Base-by-base conservation (phyloP, 2,329 filamentous ascomycete genomes). In the Fusarium multiceps region DNA sequence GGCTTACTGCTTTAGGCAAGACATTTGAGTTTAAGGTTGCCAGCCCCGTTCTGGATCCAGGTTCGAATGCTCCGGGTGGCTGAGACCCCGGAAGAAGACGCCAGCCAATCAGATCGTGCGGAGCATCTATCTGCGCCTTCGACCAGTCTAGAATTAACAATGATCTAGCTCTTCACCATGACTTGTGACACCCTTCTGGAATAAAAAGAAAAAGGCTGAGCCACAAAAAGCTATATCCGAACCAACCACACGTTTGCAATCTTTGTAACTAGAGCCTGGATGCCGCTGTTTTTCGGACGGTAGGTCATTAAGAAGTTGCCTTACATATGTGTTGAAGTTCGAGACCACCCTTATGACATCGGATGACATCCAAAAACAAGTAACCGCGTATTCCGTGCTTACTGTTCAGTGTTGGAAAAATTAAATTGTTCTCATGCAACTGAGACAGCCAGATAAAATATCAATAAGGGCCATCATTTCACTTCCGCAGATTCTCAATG, bases 51-150 rank as follows among this genome's bases (percentile, higher is more conserved):
- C 8, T 34, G 6, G 6, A 42, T 5, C 13, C 14, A 43, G 41
- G 41, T 43, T 9, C 6, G 23, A 21, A 43, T 23, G 41, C 41
- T 43, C 41, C 41, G 41, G 41, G 41, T 43, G 41, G 41, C 41
- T 43, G 20, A 16, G 13, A 20, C 41, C 41, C 20, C 13, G 21
- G 14, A 21, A 21, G 13, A 23, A 43, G 8, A 9, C 6, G 3
- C 13, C 9, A 43, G 41, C 20, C 41, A 43, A 43, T 43, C 3
- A 21, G 6, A 4, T 4, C 10, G 20, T 9, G 4, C 5, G 8
- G 8, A 21, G 12, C 14, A 5, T 16, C 3, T 1, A 21, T 16
- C 3, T 3, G 41, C 2, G 1, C 20, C 16, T 11, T 23, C 14
- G 20, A 21, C 41, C 41, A 43, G 20, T 43, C 21, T 43, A 43